These are phyloP conservation scores for Nepenthes alata DNA, from an alignment of 179 eudicot species.

Conservation along the genomic window DNA sequence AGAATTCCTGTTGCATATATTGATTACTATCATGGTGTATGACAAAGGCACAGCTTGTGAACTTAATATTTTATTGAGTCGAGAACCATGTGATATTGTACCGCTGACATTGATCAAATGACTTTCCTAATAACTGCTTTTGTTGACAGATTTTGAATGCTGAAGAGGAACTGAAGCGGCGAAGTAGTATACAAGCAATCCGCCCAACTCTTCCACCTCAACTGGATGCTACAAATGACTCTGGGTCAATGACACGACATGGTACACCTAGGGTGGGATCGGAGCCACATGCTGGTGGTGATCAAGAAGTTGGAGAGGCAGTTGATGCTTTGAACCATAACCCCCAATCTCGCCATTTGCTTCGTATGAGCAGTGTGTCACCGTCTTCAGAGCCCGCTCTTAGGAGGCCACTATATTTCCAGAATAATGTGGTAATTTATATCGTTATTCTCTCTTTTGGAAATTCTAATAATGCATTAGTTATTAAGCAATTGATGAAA, in stretches of 20 bases:
- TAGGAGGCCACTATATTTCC: slow-evolving; percentile 41
- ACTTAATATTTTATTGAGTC: too few relatives aligned
- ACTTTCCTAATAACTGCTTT: slow-evolving; percentile 1
- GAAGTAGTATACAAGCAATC: slow-evolving; percentile 43
- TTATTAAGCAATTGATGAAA: background rate
- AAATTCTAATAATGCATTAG: background rate
- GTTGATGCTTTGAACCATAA: slow-evolving; percentile 49
- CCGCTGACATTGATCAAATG: background rate
- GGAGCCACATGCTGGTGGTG: slow-evolving; percentile 45
- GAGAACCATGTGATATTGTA: too few relatives aligned
- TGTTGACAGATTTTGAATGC: slow-evolving; percentile 67
- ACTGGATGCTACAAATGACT: slow-evolving; percentile 69
- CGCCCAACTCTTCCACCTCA: slow-evolving; percentile 65
- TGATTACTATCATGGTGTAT: too few relatives aligned
- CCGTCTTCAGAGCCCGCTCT: slow-evolving; percentile 86
- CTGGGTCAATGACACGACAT: slow-evolving; percentile 67
- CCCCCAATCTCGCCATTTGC: slow-evolving; percentile 43
- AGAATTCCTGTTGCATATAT: too few relatives aligned
- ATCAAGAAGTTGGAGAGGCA: slow-evolving; percentile 47
- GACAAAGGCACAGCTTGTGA: too few relatives aligned
- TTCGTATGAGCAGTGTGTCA: slow-evolving; percentile 61
- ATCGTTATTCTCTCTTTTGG: background rate
- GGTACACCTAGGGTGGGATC: slow-evolving; percentile 67
- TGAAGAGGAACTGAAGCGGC: slow-evolving; percentile 84
- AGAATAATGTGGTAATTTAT: slow-evolving; percentile 45